A percentile compares a stretch with the other conserved stretches of the same genome.
Evolutionary conservation across 495 filamentous ascomycete species (phyloP).

Genomic region (Zalerion maritima): DNA sequence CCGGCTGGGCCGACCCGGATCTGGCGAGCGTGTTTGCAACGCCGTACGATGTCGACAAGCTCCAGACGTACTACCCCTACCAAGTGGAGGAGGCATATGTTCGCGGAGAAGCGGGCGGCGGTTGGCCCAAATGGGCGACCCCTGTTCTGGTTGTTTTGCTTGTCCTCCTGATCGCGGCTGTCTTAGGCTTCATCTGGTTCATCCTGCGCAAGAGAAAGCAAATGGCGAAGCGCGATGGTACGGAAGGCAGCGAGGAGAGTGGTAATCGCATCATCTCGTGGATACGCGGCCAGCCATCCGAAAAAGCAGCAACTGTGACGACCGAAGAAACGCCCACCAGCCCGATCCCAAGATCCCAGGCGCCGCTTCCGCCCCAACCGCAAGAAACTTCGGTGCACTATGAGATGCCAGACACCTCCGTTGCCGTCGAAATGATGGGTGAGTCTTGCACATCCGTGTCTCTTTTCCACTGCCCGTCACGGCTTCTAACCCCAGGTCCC

Average conservation of each 20-base stretch:
- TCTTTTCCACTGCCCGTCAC: neutral
- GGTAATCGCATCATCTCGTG: slow-evolving; percentile 26
- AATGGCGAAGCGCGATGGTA: slow-evolving; percentile 21
- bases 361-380: slow-evolving; percentile 3
- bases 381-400: slow-evolving; percentile 5
- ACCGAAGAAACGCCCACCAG: slow-evolving; percentile 27
- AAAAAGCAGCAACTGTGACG: slow-evolving; percentile 32
- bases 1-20: slow-evolving; percentile 33
- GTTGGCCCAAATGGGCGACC: slow-evolving; percentile 43
- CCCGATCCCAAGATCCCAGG: slow-evolving; percentile 7
- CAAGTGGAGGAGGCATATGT: too few relatives aligned
- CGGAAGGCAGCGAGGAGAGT: slow-evolving; percentile 25
- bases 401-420: slow-evolving; percentile 25
- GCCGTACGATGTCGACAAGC: slow-evolving; percentile 39
- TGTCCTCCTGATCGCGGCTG: slow-evolving; percentile 37
- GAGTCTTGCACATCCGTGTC: slow-evolving; percentile 6
- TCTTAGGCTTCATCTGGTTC: too few relatives aligned
- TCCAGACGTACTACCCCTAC: slow-evolving; percentile 50
- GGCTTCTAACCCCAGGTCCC: slow-evolving; percentile 5
- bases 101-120: slow-evolving; percentile 14
- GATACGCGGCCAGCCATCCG: slow-evolving; percentile 22
- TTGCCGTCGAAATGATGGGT: slow-evolving; percentile 34
- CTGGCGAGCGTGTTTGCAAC: slow-evolving; percentile 39
- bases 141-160: slow-evolving; percentile 53
- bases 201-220: slow-evolving; percentile 37